Percentiles rank a stretch among this genome's conserved stretches.
Evolutionary conservation across 1,284 basidiomycete genomes (phyloP).

Genomic region (Sporisorium iseilematis-ciliati): DNA sequence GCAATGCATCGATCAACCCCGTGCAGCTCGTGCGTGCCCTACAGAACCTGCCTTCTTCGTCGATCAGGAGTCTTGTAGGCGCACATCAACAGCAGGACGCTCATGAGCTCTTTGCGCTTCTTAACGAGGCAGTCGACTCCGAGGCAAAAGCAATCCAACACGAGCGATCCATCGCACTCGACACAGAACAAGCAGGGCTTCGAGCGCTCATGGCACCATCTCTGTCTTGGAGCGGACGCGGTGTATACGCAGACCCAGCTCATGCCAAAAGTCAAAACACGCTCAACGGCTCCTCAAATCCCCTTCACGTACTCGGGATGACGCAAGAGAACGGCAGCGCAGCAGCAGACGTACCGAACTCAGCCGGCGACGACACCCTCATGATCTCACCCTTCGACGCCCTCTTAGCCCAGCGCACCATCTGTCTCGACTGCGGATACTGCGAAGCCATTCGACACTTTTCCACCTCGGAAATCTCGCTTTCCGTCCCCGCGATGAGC

Average conservation of each 20-base stretch:
- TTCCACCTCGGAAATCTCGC: slow-evolving; percentile 58
- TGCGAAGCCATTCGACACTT: slow-evolving; percentile 65
- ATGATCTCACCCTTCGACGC: slow-evolving; percentile 54
- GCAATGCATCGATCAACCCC: slow-evolving; percentile 58
- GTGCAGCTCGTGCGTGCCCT: slow-evolving; percentile 55
- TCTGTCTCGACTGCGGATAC: slow-evolving; percentile 66
- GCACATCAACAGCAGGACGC: slow-evolving; percentile 69
- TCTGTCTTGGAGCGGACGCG: slow-evolving; percentile 40
- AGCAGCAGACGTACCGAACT: not conserved
- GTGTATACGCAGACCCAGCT: slow-evolving; percentile 36
- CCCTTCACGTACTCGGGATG: slow-evolving; percentile 4
- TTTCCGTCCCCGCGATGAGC: slow-evolving; percentile 54
- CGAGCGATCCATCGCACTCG: slow-evolving; percentile 27
- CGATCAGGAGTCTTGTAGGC: slow-evolving; percentile 57
- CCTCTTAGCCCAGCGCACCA: slow-evolving; percentile 59
- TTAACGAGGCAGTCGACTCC: slow-evolving; percentile 60
- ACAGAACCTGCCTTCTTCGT: slow-evolving; percentile 45
- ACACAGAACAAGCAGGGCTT: slow-evolving; percentile 42
- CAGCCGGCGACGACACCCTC: slow-evolving; percentile 12
- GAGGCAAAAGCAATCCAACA: slow-evolving; percentile 52
- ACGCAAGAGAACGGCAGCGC: not conserved
- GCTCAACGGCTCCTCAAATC: not conserved
- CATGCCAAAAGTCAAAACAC: slow-evolving; percentile 12
- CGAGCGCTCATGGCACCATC: slow-evolving; percentile 50
- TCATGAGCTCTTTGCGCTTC: slow-evolving; percentile 66